These are phyloP conservation scores for Hymenoscyphus scutula DNA, from an alignment of 2,329 filamentous ascomycete species.

Conservation along the genomic window DNA sequence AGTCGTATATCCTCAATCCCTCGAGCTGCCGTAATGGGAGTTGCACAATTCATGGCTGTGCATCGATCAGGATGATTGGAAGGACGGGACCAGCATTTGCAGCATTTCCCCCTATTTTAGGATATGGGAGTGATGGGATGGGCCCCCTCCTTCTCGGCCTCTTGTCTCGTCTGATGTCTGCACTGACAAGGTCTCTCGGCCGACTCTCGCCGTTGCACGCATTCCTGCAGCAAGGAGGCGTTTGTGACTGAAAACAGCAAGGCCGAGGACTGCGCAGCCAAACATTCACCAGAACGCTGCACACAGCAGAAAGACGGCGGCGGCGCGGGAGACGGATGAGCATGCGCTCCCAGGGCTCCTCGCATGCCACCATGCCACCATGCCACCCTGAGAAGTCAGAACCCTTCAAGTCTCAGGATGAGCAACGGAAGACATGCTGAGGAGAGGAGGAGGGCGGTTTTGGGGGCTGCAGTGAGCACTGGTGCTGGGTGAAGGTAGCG, in stretches of 20 bases:
- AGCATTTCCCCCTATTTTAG: background rate
- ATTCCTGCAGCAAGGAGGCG: slow-evolving; percentile 1
- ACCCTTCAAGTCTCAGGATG: background rate
- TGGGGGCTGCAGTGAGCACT: background rate
- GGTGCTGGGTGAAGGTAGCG: background rate
- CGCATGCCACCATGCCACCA: background rate
- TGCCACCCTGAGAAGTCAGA: background rate
- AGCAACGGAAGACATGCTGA: background rate
- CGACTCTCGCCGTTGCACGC: slow-evolving; percentile 1
- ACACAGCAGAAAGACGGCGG: background rate
- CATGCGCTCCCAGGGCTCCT: background rate
- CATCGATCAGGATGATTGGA: background rate
- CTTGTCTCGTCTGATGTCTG: background rate
- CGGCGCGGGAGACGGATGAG: background rate
- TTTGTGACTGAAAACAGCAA: slow-evolving; percentile 2
- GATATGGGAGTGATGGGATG: background rate
- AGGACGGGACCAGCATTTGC: background rate
- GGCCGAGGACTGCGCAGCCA: background rate
- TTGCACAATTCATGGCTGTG: background rate
- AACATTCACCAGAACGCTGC: background rate
- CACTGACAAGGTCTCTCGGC: background rate
- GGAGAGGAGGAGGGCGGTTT: background rate
- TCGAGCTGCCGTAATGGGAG: background rate
- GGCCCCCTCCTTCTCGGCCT: slow-evolving; percentile 3
- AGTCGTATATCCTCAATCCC: background rate